These are phyloP conservation scores for Eutrema japonicum DNA, from an alignment of 345 rosid genomes.

Conservation along the genomic window DNA sequence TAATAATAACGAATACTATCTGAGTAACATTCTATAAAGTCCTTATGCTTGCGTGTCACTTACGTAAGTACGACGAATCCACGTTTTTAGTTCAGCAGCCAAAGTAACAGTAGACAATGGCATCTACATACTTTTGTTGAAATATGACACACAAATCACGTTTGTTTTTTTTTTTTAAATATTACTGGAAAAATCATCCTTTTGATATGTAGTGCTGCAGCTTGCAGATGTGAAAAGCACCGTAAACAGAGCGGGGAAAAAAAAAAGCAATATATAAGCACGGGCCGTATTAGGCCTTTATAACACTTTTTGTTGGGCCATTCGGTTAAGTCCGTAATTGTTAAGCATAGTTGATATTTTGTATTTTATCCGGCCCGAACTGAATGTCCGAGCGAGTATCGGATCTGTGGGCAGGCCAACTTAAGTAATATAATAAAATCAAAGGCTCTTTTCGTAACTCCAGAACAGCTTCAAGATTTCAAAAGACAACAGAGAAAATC, in stretches of 20 bases:
- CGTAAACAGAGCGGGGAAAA: neutral
- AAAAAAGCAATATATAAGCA: neutral
- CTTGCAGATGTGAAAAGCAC: neutral
- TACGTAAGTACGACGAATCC: conserved; percentile 9
- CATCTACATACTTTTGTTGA: neutral
- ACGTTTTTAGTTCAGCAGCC: conserved; percentile 31
- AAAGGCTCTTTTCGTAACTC: neutral
- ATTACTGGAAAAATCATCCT: neutral
- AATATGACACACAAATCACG: conserved; percentile 1
- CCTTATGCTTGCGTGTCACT: conserved; percentile 19
- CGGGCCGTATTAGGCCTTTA: neutral
- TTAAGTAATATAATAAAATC: no score
- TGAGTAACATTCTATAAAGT: conserved; percentile 16
- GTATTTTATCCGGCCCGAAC: neutral
- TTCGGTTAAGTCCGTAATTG: neutral
- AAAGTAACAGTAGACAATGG: conserved; percentile 33
- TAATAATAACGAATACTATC: neutral
- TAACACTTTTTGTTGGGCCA: neutral
- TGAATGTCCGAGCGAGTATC: neutral
- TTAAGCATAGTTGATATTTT: neutral
- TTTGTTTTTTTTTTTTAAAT: no score
- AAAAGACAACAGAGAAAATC: neutral
- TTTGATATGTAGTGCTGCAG: conserved; percentile 3
- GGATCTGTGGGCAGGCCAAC: no score
- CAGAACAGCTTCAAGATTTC: neutral